Conservation (phyloP, 1,139 yeast species). For the Tardiomyces digboiensis region DNA sequence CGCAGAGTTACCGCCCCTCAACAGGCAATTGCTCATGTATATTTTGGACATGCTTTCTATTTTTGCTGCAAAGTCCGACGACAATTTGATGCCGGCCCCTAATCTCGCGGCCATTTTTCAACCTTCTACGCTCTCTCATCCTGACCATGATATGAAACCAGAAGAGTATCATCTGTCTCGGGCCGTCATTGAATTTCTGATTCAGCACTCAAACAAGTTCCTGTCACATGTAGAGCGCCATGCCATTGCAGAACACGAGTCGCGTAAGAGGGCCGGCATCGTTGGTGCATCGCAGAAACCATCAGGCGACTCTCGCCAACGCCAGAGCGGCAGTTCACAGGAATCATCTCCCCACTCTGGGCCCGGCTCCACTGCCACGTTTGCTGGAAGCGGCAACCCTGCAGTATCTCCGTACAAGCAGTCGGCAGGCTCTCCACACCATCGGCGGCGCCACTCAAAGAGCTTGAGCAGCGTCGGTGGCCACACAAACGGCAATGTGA, state of each 20-base stretch:
- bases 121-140: constrained; percentile 89
- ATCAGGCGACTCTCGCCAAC: too few relatives aligned
- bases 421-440: constrained; percentile 4
- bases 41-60: constrained; percentile 78
- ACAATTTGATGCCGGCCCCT: constrained; percentile 85
- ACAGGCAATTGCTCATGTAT: constrained; percentile 81
- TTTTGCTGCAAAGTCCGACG: constrained; percentile 70
- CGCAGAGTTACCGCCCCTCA: constrained; percentile 53
- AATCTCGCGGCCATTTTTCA: constrained; percentile 95
- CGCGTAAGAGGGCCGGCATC: background rate
- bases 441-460: constrained; percentile 21
- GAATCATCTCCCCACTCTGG: too few relatives aligned
- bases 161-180: constrained; percentile 85
- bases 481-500: background rate
- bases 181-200: constrained; percentile 78
- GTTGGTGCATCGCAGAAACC: too few relatives aligned
- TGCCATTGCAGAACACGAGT: constrained; percentile 23
- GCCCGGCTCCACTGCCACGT: background rate
- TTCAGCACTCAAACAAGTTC: constrained; percentile 74
- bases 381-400: background rate
- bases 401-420: background rate
- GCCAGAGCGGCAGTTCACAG: too few relatives aligned
- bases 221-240: constrained; percentile 41
- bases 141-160: constrained; percentile 86
- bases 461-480: constrained; percentile 22